phyloP scores from a whole-genome alignment of 306 rosid species.

The Quercus aquifolioides region DNA sequence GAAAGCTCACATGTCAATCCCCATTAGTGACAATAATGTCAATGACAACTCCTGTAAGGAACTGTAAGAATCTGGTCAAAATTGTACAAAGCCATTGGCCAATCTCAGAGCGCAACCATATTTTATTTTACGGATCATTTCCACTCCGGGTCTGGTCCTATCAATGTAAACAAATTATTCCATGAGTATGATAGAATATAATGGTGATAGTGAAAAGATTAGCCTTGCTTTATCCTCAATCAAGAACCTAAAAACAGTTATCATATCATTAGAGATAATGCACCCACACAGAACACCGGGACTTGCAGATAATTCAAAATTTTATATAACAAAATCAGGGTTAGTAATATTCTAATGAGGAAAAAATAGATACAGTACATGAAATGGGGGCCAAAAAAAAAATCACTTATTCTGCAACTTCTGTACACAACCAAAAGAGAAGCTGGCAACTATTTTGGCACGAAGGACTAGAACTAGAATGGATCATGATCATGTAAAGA shows the following conservation, averaged over 20 bases:
- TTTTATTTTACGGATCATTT: constrained; percentile 23
- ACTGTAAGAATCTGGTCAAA: constrained; percentile 47
- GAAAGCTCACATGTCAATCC: constrained; percentile 25
- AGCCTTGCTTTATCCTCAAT: background rate
- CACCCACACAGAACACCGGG: background rate
- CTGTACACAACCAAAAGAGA: background rate
- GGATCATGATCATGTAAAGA: constrained; percentile 7
- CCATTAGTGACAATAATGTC: background rate
- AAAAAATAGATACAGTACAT: background rate
- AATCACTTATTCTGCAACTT: background rate
- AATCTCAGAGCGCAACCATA: constrained; percentile 3
- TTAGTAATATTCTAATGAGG: background rate
- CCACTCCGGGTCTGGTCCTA: constrained; percentile 32
- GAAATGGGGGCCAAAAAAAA: background rate
- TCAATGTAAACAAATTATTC: background rate
- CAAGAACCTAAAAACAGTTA: background rate
- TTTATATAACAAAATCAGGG: background rate
- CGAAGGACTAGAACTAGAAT: background rate
- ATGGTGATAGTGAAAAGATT: background rate
- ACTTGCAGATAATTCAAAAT: background rate
- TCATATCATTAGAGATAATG: background rate
- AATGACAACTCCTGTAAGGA: background rate
- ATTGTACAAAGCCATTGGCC: constrained; percentile 45
- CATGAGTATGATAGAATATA: background rate
- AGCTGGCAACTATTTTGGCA: background rate